Percentiles rank a stretch among this genome's conserved stretches.
Conservation (phyloP, 257 asterid genomes). For the Solanum chmielewskii region DNA sequence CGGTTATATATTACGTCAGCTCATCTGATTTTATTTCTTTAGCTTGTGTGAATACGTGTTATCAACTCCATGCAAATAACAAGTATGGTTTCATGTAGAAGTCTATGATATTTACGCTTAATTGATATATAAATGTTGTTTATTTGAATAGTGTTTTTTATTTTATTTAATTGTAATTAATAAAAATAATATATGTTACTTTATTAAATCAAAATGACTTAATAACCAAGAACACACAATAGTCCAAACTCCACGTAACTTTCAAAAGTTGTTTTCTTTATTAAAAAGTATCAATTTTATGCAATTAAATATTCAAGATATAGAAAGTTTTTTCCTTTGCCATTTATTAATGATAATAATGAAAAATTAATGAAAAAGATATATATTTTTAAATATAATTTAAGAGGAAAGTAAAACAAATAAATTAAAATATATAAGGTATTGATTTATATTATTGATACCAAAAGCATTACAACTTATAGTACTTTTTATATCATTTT, state of each 20-base stretch:
- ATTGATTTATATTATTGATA: background rate
- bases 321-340: background rate
- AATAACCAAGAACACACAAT: background rate
- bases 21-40: background rate
- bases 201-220: background rate
- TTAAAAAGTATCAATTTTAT: no score
- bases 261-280: background rate
- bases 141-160: background rate
- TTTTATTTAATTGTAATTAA: background rate
- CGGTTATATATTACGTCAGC: background rate
- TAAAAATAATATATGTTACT: background rate
- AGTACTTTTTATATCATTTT: rapidly evolving
- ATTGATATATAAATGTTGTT: background rate
- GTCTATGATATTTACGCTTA: background rate
- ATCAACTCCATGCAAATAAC: background rate
- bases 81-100: no score
- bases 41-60: background rate
- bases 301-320: background rate
- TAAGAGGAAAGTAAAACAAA: background rate
- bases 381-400: no score
- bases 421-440: no score
- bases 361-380: no score
- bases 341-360: background rate
- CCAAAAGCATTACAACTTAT: no score
- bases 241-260: background rate